These are phyloP conservation scores for Martiniozyma asiatica DNA, from an alignment of 1,139 yeast genomes.

Conservation along the genomic window DNA sequence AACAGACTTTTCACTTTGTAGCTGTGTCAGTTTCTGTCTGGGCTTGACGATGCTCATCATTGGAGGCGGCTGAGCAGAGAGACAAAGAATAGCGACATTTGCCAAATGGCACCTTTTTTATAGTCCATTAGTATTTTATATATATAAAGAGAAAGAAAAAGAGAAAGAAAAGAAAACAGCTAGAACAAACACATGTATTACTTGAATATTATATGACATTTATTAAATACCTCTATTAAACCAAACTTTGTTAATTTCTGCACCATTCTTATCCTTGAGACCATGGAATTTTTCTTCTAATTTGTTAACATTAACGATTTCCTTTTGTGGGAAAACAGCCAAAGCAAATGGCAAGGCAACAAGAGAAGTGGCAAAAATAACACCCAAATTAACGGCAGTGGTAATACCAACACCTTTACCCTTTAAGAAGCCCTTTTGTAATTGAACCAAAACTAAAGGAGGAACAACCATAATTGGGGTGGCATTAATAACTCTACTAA, in stretches of 20 bases:
- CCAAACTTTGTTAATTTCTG: conserved; percentile 48
- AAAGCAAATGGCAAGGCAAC: conserved; percentile 87
- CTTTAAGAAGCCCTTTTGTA: conserved; percentile 59
- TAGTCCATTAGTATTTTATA: no score
- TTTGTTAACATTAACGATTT: conserved; percentile 41
- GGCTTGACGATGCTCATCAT: no score
- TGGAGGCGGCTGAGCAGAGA: no score
- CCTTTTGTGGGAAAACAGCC: conserved; percentile 88
- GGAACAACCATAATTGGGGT: conserved; percentile 97
- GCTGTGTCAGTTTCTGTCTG: no score
- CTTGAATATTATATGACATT: neutral
- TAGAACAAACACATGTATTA: no score
- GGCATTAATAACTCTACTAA: conserved; percentile 88
- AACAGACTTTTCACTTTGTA: conserved; percentile 24
- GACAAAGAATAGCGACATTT: no score
- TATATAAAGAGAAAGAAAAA: no score
- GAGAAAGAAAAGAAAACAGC: no score
- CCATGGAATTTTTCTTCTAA: conserved; percentile 56
- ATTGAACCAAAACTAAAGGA: conserved; percentile 64
- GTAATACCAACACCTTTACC: conserved; percentile 57
- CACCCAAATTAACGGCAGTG: conserved; percentile 64
- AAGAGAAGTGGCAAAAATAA: conserved; percentile 76
- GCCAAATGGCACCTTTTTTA: no score
- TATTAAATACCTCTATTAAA: conserved; percentile 76
- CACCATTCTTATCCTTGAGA: conserved; percentile 52